These are phyloP conservation scores for Botrytis byssoidea DNA, from an alignment of 2,329 filamentous ascomycete genomes.

Conservation along the genomic window DNA sequence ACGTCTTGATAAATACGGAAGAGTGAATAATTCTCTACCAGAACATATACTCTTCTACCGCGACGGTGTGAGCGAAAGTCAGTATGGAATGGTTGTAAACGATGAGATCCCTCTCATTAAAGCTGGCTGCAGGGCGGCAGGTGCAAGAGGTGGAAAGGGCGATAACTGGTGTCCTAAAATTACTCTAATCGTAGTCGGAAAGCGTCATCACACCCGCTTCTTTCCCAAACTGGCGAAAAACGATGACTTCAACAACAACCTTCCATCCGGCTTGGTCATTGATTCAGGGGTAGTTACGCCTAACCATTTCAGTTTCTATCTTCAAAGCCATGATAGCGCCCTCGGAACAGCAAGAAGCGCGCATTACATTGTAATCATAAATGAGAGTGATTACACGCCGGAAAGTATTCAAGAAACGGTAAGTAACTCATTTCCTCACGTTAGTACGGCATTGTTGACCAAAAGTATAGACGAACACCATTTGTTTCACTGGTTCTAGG, in stretches of 20 bases:
- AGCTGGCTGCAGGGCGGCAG: slow-evolving; percentile 11
- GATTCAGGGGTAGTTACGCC: background rate
- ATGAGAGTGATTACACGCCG: slow-evolving; percentile 55
- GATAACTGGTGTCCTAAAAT: background rate
- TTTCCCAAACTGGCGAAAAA: background rate
- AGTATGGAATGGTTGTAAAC: slow-evolving; percentile 35
- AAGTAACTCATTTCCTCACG: slow-evolving; percentile 36
- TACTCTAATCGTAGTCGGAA: background rate
- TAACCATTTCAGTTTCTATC: slow-evolving; percentile 4
- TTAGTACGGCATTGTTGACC: background rate
- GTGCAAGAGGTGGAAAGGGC: background rate
- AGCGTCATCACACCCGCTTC: slow-evolving; percentile 15
- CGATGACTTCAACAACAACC: background rate
- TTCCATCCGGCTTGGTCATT: background rate
- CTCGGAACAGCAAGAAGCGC: background rate
- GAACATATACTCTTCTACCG: slow-evolving; percentile 38
- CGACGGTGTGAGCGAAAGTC: slow-evolving; percentile 40
- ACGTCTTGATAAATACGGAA: slow-evolving; percentile 24
- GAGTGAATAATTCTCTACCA: slow-evolving; percentile 42
- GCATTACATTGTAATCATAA: slow-evolving; percentile 53
- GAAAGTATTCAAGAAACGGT: slow-evolving; percentile 37
- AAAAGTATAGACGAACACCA: slow-evolving; percentile 63
- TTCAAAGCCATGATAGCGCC: slow-evolving; percentile 7
- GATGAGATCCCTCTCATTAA: slow-evolving; percentile 37
- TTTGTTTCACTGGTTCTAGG: slow-evolving; percentile 78